Conservation (phyloP, 352 stramenopile species). For the Pythium aristosporum region DNA sequence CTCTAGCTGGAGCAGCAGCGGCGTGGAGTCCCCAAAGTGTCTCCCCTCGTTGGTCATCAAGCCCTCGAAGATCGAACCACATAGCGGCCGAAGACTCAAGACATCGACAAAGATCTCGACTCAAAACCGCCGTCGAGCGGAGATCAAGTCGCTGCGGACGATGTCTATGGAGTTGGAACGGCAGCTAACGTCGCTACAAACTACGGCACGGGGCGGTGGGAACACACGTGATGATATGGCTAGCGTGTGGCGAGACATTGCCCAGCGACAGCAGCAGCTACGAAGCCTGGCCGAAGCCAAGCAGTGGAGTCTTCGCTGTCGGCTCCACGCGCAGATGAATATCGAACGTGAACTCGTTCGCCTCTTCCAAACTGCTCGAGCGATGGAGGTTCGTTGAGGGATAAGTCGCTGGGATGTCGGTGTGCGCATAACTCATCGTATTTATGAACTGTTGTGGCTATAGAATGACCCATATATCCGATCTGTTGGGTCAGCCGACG, state of each 20-base stretch:
- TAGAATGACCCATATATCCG: neutral
- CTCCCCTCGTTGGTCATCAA: neutral
- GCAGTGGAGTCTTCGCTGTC: neutral
- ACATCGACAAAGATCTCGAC: conserved; percentile 11
- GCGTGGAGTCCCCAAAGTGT: neutral
- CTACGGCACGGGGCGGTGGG: neutral
- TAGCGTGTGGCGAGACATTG: conserved; percentile 10
- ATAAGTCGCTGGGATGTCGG: too few species aligned
- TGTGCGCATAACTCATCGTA: neutral
- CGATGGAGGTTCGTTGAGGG: conserved; percentile 4
- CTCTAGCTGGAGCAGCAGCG: neutral
- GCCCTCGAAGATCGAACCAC: neutral
- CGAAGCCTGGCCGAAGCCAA: conserved; percentile 4
- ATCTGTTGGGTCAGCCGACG: neutral
- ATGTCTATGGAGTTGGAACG: conserved; percentile 5
- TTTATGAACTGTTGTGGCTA: neutral
- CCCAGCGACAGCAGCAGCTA: neutral
- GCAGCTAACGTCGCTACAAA: neutral
- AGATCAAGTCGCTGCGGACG: neutral
- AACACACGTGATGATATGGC: neutral
- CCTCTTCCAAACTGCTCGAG: conserved; percentile 1
- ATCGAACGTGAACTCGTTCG: conserved; percentile 1
- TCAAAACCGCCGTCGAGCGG: neutral
- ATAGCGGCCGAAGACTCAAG: conserved; percentile 5
- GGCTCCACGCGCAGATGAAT: neutral